Evolutionary conservation across 23 red algal species (phyloP), one percentile per base, ranked within the genome.

Genomic region (Gracilaria domingensis): DNA sequence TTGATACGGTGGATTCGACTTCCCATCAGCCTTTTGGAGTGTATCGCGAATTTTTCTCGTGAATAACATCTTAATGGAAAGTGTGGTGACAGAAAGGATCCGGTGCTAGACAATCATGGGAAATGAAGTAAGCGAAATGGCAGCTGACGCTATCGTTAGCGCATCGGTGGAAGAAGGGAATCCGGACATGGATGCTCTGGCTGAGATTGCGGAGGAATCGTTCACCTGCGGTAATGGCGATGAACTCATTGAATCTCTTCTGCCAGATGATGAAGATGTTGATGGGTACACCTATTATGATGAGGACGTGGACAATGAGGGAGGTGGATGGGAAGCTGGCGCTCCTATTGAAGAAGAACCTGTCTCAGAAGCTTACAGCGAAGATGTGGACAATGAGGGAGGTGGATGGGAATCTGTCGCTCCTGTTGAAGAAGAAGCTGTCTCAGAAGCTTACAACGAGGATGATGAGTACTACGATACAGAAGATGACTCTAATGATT

Each of bases 91-190:
- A 20, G 28, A 64, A 30, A 64, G 28, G 8, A 64, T 12, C 59
- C 7, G 5, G 8, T 6, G 21, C 8, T 64, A 28, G 17, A 64
- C n/a, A n/a, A 64, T 12, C 17, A 64, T 64, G 59, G 59, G 59
- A 64, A 64, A 64, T 18, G 59, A 64, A 64, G 7, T 64, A 6
- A 64, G 59, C 17, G 59, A 64, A 7, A 64, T 64, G 59, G 59
- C 59, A 8, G 59, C n/a, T 64, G 59, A 64, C 28, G 59, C 59
- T 6, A 18, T 64, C 7, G 17, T 30, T 64, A 18, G 21, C 5
- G 59, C 59, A 64, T 8, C 45, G 45, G 59, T 64, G 59, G 21
- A 30, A 6, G 59, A 18, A 28, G 28, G n/a, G 21, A 30, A 64
- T 64, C 8, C 21, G 59, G 59, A 64, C 17, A 12, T 64, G 4